These are phyloP conservation scores for Podospora tetraspora DNA, from an alignment of 495 filamentous ascomycete genomes.

Conservation along the genomic window DNA sequence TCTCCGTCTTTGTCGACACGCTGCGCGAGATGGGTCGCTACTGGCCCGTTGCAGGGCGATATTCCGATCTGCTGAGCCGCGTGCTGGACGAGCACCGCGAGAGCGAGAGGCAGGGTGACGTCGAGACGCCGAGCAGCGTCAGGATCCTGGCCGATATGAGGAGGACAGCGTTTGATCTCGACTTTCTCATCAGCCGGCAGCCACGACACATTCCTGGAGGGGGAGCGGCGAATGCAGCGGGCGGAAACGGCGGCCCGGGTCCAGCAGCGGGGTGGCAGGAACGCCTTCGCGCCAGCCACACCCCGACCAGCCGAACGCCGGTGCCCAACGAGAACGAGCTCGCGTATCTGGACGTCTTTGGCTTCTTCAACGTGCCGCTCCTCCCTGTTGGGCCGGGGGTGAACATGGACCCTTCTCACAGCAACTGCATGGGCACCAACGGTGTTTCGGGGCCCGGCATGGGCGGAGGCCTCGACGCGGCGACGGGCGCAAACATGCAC, in stretches of 20 bases:
- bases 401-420: constrained; percentile 13
- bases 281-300: constrained; percentile 36
- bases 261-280: constrained; percentile 21
- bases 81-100: constrained; percentile 81
- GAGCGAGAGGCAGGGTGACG: constrained; percentile 65
- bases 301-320: constrained; percentile 51
- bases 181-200: constrained; percentile 80
- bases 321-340: constrained; percentile 78
- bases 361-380: constrained; percentile 85
- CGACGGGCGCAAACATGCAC: background rate
- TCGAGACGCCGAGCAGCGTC: constrained; percentile 73
- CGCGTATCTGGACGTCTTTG: constrained; percentile 88
- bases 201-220: constrained; percentile 51
- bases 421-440: constrained; percentile 3
- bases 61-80: constrained; percentile 70
- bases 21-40: constrained; percentile 71
- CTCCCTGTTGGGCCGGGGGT: constrained; percentile 48
- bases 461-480: background rate
- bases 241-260: constrained; percentile 12
- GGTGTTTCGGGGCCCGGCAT: background rate
- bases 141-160: constrained; percentile 88
- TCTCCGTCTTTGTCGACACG: constrained; percentile 73
- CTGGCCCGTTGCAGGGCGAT: constrained; percentile 80
- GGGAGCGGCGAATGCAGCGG: constrained; percentile 8
- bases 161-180: constrained; percentile 75